Percentiles rank a stretch among this genome's conserved stretches.
These are phyloP conservation scores for Rhytidhysteron rufulum DNA, from an alignment of 2,329 filamentous ascomycete species.

Conservation along the genomic window DNA sequence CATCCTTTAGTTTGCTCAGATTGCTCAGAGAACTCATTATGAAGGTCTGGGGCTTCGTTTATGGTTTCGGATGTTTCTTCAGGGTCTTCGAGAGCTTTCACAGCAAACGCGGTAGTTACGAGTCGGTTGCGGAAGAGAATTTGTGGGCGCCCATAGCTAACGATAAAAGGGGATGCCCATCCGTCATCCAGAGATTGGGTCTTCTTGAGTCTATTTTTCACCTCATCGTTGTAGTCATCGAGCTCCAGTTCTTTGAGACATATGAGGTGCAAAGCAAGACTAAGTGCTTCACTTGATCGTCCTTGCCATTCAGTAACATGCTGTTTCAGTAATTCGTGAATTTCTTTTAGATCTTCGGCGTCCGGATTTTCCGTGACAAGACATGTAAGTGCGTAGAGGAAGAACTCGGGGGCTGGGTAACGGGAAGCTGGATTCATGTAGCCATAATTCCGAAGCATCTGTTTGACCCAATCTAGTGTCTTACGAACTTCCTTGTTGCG, in stretches of 20 bases:
- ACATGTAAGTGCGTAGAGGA: constrained; percentile 19
- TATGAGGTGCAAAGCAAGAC: background rate
- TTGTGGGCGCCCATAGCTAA: background rate
- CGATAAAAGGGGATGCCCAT: background rate
- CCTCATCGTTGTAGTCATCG: background rate
- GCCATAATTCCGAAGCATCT: constrained; percentile 11
- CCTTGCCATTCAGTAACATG: background rate
- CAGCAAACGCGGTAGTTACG: constrained; percentile 1
- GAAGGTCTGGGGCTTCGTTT: no score
- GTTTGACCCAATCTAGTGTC: constrained; percentile 21
- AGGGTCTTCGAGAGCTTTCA: background rate
- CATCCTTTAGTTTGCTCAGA: no score
- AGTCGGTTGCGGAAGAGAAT: background rate
- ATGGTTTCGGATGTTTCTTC: no score
- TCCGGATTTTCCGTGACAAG: constrained; percentile 15
- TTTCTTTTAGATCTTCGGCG: constrained; percentile 8
- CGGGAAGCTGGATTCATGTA: constrained; percentile 25
- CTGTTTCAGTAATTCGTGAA: background rate
- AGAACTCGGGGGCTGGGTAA: constrained; percentile 23
- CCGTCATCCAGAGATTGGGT: background rate
- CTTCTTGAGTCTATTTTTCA: background rate
- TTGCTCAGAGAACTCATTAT: no score
- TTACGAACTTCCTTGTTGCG: constrained; percentile 17
- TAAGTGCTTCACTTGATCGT: background rate
- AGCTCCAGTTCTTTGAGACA: background rate